Base-by-base conservation (phyloP, 2,329 filamentous ascomycete genomes). In the Colletotrichum sp. region DNA sequence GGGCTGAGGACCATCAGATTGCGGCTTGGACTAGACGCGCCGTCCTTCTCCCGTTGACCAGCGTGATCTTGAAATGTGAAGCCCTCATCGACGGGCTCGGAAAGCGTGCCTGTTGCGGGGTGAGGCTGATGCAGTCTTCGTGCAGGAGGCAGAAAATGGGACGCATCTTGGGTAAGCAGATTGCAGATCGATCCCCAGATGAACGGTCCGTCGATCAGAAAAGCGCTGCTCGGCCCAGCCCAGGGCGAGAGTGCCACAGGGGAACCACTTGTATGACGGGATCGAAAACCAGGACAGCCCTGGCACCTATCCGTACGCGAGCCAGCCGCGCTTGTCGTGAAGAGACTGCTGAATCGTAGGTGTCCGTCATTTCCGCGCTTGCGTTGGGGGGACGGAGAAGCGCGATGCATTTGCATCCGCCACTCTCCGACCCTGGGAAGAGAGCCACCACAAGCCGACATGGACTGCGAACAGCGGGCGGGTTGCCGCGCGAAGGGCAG, bases 121-220 rank as follows among this genome's bases (percentile, higher is more conserved):
- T 67, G 73, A 75, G 32, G 68, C 62, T 64, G 56, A 48, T 65
- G 70, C 73, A 74, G 48, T 52, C 43, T 13, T 52, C 43, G 43
- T 39, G 58, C 58, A 43, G 55, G 43, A 39, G 28, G 55, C n/a
- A 72, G 62, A 62, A 25, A 16, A 12, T 6, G 18, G 22, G 48
- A 52, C 58, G 34, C 70, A 36, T 64, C 43, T 62, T 73, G 36
- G 65, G 58, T 73, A 73, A 39, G 58, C 70, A 67, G 56, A 72
- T 75, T 75, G 58, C 39, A 76, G 74, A 76, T 74, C 65, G 64
- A 74, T 74, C 74, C 65, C 73, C 70, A 65, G 70, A 73, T 66
- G 70, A 69, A 55, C 64, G 34, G 58, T 25, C 58, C 25, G 74
- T 74, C 74, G 74, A 76, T 76, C 74, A 52, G 56, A 69, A 48